These are phyloP conservation scores for Alectoria sarmentosa DNA, from an alignment of 495 filamentous ascomycete species.

Conservation along the genomic window DNA sequence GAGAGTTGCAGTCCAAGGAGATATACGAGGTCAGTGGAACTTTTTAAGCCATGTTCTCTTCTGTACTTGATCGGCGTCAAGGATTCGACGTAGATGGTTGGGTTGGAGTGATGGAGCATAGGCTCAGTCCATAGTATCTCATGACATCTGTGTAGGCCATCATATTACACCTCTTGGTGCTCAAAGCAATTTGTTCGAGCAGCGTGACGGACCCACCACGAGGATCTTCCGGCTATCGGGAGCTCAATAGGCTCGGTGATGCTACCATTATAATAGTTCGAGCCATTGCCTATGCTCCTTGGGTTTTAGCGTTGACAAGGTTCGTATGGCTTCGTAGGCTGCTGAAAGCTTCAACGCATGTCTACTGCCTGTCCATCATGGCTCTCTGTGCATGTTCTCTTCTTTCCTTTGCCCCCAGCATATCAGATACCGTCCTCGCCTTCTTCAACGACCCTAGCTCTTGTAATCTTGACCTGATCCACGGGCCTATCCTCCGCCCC, in stretches of 20 bases:
- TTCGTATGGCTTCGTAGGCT: neutral
- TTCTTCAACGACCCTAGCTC: conserved; percentile 57
- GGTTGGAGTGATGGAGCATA: neutral
- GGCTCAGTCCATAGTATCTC: neutral
- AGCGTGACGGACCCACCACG: neutral
- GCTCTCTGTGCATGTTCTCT: neutral
- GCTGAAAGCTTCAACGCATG: neutral
- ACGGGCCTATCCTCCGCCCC: conserved; percentile 69
- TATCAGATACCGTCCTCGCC: conserved; percentile 35
- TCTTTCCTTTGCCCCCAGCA: neutral
- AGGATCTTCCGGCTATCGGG: neutral
- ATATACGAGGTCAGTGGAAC: neutral
- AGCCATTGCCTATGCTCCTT: neutral
- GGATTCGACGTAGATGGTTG: neutral
- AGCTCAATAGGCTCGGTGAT: neutral
- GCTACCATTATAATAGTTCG: neutral
- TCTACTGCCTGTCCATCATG: neutral
- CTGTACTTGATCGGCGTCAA: neutral
- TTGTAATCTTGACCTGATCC: conserved; percentile 77
- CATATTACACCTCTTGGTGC: neutral
- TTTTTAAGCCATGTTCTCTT: neutral
- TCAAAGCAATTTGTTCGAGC: neutral
- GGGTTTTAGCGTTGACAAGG: neutral
- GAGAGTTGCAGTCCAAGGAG: neutral
- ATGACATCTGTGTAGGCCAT: neutral